These are phyloP conservation scores for Suhomyces bolitotheri DNA, from an alignment of 1,139 yeast genomes.

Conservation along the genomic window DNA sequence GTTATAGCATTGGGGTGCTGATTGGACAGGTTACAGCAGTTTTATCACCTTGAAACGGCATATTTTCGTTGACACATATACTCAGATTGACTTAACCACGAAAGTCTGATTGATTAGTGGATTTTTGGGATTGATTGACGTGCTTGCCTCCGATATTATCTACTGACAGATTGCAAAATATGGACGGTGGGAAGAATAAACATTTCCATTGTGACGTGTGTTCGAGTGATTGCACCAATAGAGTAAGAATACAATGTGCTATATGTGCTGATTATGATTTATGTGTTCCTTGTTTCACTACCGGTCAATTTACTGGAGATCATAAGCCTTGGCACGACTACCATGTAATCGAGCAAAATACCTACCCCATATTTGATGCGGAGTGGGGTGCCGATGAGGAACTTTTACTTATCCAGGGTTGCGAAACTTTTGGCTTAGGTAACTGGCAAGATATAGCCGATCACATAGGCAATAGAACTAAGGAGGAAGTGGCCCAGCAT, in stretches of 20 bases:
- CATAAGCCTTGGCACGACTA: conserved; percentile 97
- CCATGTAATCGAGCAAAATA: conserved; percentile 87
- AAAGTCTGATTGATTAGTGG: too few species aligned
- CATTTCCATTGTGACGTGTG: conserved; percentile 94
- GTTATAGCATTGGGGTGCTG: not conserved
- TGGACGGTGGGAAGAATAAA: conserved; percentile 28
- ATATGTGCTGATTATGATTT: conserved; percentile 90
- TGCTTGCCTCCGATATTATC: not conserved
- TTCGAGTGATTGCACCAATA: conserved; percentile 87
- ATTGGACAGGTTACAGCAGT: conserved; percentile 1
- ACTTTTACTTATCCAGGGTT: conserved; percentile 80
- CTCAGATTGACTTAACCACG: too few species aligned
- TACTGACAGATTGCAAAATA: conserved; percentile 9
- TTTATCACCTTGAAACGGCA: not conserved
- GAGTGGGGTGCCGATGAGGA: conserved; percentile 99
- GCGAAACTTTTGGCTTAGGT: conserved; percentile 88
- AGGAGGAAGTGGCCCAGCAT: conserved; percentile 88
- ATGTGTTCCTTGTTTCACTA: conserved; percentile 94
- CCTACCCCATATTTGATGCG: conserved; percentile 84
- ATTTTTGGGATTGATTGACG: too few species aligned
- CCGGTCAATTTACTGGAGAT: conserved; percentile 75
- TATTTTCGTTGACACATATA: too few species aligned
- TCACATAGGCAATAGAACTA: conserved; percentile 87
- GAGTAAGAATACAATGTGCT: conserved; percentile 90
- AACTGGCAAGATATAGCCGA: conserved; percentile 98